These are phyloP conservation scores for Starmerella sp. DNA, from an alignment of 805 yeast genomes.

Conservation along the genomic window DNA sequence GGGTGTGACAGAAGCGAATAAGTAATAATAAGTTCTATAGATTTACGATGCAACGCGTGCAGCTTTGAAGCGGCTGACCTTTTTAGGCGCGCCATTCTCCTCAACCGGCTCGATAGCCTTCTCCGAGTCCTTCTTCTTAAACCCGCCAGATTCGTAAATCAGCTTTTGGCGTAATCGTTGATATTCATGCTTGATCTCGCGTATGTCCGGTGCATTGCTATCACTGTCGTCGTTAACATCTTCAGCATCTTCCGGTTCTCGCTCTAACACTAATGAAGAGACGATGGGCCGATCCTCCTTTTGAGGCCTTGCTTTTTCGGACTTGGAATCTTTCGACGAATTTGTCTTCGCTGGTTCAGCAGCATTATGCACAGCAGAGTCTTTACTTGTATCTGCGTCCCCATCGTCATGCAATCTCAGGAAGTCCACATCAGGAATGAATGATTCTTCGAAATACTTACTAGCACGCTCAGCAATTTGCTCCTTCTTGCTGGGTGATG, in stretches of 20 bases:
- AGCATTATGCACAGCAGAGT: neutral
- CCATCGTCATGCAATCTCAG: constrained; percentile 17
- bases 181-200: constrained; percentile 38
- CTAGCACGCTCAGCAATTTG: constrained; percentile 15
- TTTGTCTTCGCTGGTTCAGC: no score
- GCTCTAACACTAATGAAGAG: constrained; percentile 11
- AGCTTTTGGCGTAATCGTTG: constrained; percentile 41
- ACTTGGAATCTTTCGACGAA: neutral
- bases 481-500: neutral
- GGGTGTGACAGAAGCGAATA: no score
- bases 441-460: constrained; percentile 17
- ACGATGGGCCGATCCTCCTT: constrained; percentile 7
- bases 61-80: constrained; percentile 57
- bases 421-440: constrained; percentile 22
- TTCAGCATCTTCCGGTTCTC: constrained; percentile 1
- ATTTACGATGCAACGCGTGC: constrained; percentile 29
- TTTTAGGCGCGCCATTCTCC: constrained; percentile 47
- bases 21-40: neutral
- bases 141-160: constrained; percentile 42
- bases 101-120: constrained; percentile 59
- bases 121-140: constrained; percentile 37
- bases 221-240: constrained; percentile 1
- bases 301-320: neutral
- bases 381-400: neutral
- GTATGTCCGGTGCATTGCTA: constrained; percentile 18